These are phyloP conservation scores for Pichia thaimueangensis DNA, from an alignment of 805 yeast genomes.

Conservation along the genomic window DNA sequence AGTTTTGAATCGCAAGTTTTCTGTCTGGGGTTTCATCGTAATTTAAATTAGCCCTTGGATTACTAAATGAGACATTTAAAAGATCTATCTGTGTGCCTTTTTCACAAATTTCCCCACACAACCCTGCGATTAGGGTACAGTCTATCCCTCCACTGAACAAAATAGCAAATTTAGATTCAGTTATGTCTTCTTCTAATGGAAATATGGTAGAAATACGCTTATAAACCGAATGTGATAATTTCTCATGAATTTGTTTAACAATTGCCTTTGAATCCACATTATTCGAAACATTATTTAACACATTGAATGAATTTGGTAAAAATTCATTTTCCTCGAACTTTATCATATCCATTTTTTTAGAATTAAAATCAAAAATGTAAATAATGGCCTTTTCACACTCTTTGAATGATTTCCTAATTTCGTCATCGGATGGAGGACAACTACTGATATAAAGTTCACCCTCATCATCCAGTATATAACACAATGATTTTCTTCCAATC, in stretches of 20 bases:
- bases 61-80: constrained; percentile 89
- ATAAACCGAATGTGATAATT: constrained; percentile 35
- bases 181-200: constrained; percentile 39
- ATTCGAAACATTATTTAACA: background rate
- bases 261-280: constrained; percentile 17
- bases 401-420: constrained; percentile 25
- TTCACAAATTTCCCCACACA: constrained; percentile 33
- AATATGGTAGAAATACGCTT: constrained; percentile 54
- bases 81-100: constrained; percentile 50
- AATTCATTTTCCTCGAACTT: background rate
- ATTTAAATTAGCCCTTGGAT: constrained; percentile 61
- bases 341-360: constrained; percentile 12
- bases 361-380: constrained; percentile 34
- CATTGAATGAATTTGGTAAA: background rate
- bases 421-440: constrained; percentile 32
- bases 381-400: constrained; percentile 55
- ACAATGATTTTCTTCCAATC: constrained; percentile 74
- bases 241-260: constrained; percentile 20
- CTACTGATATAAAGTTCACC: constrained; percentile 43
- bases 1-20: constrained; percentile 58
- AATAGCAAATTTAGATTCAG: constrained; percentile 41
- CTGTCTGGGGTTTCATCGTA: constrained; percentile 84
- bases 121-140: constrained; percentile 72
- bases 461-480: constrained; percentile 30
- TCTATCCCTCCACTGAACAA: constrained; percentile 95